Conservation (phyloP, 2,329 filamentous ascomycete genomes). For the Penicillium sp. region DNA sequence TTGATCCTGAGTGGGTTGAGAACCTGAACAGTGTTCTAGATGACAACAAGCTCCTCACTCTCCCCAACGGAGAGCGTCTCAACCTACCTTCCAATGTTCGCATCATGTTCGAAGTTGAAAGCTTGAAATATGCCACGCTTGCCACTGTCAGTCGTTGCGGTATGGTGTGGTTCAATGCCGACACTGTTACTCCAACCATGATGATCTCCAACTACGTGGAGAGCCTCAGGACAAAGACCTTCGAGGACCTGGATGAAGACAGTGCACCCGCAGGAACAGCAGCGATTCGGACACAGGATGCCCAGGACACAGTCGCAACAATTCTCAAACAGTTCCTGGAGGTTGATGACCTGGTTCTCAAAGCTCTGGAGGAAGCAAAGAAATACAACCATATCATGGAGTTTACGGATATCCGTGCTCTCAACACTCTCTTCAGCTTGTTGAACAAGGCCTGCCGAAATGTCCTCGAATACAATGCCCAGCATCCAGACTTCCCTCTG, state of each 20-base stretch:
- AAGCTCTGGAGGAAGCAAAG: constrained; percentile 71
- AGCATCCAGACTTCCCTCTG: constrained; percentile 90
- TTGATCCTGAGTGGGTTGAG: constrained; percentile 99
- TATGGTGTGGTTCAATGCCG: constrained; percentile 99
- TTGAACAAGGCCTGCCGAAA: constrained; percentile 91
- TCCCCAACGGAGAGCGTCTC: constrained; percentile 96
- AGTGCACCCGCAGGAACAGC: constrained; percentile 71
- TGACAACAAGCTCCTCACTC: constrained; percentile 94
- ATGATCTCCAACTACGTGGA: constrained; percentile 90
- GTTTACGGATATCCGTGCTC: constrained; percentile 83
- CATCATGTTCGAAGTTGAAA: constrained; percentile 99
- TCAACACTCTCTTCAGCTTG: constrained; percentile 91
- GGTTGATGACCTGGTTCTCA: constrained; percentile 75
- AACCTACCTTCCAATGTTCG: constrained; percentile 92
- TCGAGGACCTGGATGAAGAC: constrained; percentile 96
- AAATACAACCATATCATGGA: constrained; percentile 96
- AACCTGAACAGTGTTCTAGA: constrained; percentile 99
- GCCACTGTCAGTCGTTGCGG: constrained; percentile 99
- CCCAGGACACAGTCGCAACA: constrained; percentile 76
- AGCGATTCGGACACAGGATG: constrained; percentile 72
- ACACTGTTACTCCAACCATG: constrained; percentile 90
- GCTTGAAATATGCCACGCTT: constrained; percentile 91
- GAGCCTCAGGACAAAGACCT: constrained; percentile 74
- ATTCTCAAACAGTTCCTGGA: constrained; percentile 73
- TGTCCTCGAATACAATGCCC: constrained; percentile 91